Evolutionary conservation across 805 yeast genomes (phyloP), one percentile per base, ranked within the genome.

Genomic region (Lipomyces yamadae): DNA sequence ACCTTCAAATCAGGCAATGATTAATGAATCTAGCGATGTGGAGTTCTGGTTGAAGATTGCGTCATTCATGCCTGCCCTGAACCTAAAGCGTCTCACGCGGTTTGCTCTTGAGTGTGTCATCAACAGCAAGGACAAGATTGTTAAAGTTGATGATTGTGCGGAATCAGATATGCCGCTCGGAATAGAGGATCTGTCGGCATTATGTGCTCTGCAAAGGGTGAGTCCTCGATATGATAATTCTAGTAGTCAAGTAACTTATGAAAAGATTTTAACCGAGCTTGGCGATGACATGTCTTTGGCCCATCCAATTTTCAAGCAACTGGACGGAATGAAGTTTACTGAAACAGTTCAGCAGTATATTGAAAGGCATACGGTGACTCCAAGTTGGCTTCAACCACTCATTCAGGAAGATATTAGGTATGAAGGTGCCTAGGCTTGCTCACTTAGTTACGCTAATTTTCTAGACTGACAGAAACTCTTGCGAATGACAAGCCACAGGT

Each of bases 1-100:
- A 74, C 30, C 13, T 65, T 77, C 7, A 85, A 64, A 76, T 34
- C 81, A 87, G 5, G 79, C 91, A 50, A 81, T 81, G 67, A 77
- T 86, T 1, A 75, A 88, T 37, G 96, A 91, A 72, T 85, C 86
- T 72, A 62, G 45, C 15, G 67, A 68, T 37, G 39, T 65, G 11
- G 67, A 70, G n/a, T 68, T 68, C 48, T 68, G 71, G 71, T 62
- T 68, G 11, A 61, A 68, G 56, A 60, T 68, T 24, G 70, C 70
- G n/a, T 55, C 66, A 4, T 67, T 58, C 48, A 29, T 61, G 52
- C 70, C 71, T 5, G 71, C 70, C 7, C 48, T 68, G 39, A 66
- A 65, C 30, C 30, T 54, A 33, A 48, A 55, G 37, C 65, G 71
- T 8, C 24, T 67, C 6, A 60, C 65, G 11, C 29, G 71, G 50